These are phyloP conservation scores for Neurospora sp. DNA, from an alignment of 495 filamentous ascomycete species.

Conservation along the genomic window DNA sequence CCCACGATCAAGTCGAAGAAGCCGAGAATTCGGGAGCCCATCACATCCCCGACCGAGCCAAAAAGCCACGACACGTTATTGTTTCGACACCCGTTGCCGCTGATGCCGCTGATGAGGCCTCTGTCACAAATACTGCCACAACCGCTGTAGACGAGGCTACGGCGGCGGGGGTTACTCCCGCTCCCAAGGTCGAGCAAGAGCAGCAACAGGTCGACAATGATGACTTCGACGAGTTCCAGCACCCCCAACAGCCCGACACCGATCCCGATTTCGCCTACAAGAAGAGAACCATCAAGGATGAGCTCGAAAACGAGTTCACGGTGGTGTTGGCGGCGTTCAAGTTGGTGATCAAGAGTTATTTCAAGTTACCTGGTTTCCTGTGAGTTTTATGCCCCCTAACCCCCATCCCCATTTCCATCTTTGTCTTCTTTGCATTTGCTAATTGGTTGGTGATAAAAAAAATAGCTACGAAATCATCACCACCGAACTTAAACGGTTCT, in stretches of 20 bases:
- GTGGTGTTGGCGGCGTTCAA: constrained; percentile 50
- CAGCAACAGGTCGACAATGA: constrained; percentile 22
- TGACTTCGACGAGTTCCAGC: constrained; percentile 14
- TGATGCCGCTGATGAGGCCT: constrained; percentile 1
- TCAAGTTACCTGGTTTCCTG: constrained; percentile 54
- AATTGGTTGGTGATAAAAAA: constrained; percentile 1
- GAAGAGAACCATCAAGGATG: constrained; percentile 39
- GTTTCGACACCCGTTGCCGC: constrained; percentile 8
- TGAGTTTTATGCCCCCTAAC: constrained; percentile 41
- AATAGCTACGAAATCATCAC: constrained; percentile 50
- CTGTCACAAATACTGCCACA: constrained; percentile 1
- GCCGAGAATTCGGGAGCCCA: constrained; percentile 16
- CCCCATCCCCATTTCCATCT: neutral
- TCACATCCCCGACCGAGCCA: constrained; percentile 30
- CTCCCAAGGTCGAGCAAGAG: neutral
- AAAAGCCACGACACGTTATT: constrained; percentile 34
- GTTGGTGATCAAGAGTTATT: constrained; percentile 62
- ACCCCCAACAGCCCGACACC: neutral
- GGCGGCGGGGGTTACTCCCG: neutral
- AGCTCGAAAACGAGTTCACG: constrained; percentile 52
- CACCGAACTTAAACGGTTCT: constrained; percentile 52
- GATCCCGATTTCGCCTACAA: neutral
- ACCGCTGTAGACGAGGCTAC: neutral
- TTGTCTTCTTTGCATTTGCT: neutral
- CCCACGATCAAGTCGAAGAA: constrained; percentile 26